These are phyloP conservation scores for Paxillus involutus DNA, from an alignment of 768 basidiomycete genomes.

Conservation along the genomic window DNA sequence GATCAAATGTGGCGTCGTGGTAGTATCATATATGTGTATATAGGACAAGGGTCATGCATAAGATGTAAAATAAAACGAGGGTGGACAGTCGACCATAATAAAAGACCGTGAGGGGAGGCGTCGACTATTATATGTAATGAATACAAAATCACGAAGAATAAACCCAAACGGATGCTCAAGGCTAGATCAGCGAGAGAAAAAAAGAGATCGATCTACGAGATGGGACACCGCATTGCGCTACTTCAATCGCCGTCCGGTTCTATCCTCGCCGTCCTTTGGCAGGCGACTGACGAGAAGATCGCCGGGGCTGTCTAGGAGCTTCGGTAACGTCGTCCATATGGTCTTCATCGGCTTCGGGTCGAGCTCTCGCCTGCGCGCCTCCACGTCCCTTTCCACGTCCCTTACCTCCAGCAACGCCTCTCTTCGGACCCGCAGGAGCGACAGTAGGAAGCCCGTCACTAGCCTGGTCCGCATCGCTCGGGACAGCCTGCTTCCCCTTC, in stretches of 20 bases:
- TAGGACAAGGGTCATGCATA: background rate
- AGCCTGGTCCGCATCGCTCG: constrained; percentile 15
- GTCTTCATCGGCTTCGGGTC: constrained; percentile 27
- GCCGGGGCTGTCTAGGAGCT: constrained; percentile 27
- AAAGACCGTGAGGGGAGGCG: constrained; percentile 10
- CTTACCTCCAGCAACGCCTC: constrained; percentile 10
- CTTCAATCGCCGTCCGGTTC: background rate
- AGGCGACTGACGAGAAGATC: constrained; percentile 34
- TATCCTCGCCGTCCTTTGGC: constrained; percentile 28
- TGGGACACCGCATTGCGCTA: background rate
- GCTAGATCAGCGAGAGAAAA: too few relatives aligned
- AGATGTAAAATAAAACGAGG: constrained; percentile 15
- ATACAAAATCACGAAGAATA: constrained; percentile 8
- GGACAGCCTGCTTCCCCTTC: constrained; percentile 17
- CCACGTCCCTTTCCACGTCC: constrained; percentile 21
- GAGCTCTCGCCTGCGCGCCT: constrained; percentile 12
- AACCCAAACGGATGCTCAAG: too few relatives aligned
- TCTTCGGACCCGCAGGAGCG: constrained; percentile 4
- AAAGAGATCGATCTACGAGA: constrained; percentile 5
- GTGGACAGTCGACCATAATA: constrained; percentile 10
- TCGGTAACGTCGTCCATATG: constrained; percentile 22
- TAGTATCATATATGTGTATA: background rate
- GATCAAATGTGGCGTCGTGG: background rate
- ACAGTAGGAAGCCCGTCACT: constrained; percentile 7
- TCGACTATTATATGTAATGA: constrained; percentile 2